Conservation (phyloP, 257 asterid species). For the Paraleonurus japonicus region DNA sequence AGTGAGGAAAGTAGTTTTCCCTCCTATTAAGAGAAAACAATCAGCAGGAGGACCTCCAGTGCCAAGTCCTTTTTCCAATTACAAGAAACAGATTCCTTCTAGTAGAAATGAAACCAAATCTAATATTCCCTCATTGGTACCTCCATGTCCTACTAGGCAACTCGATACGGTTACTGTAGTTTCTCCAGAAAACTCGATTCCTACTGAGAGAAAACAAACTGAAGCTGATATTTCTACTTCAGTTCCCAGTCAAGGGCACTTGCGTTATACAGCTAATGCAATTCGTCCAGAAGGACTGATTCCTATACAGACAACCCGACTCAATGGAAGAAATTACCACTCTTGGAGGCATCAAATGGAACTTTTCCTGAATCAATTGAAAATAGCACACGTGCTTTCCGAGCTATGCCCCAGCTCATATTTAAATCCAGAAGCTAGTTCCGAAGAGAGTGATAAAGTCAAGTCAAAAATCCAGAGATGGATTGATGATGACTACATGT, state of each 20-base stretch:
- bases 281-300: constrained; percentile 25
- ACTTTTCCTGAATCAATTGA: constrained; percentile 48
- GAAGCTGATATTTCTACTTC: constrained; percentile 21
- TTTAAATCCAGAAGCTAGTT: constrained; percentile 26
- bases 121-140: constrained; percentile 19
- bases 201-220: constrained; percentile 20
- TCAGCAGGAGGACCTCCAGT: background rate
- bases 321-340: constrained; percentile 59
- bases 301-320: constrained; percentile 58
- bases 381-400: constrained; percentile 53
- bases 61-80: constrained; percentile 7
- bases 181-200: constrained; percentile 2
- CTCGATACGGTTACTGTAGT: constrained; percentile 16
- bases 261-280: constrained; percentile 12
- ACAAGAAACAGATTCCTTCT: constrained; percentile 25
- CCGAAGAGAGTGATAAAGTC: constrained; percentile 37
- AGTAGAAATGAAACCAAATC: constrained; percentile 23
- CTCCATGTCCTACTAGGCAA: constrained; percentile 18
- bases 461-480: constrained; percentile 42
- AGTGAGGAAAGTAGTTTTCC: constrained; percentile 20
- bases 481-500: constrained; percentile 55
- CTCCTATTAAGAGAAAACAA: constrained; percentile 30
- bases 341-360: constrained; percentile 69
- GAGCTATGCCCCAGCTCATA: constrained; percentile 47
- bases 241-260: constrained; percentile 27